Conservation (phyloP, 1,139 yeast genomes). For the Arxiozyma slooffiae region DNA sequence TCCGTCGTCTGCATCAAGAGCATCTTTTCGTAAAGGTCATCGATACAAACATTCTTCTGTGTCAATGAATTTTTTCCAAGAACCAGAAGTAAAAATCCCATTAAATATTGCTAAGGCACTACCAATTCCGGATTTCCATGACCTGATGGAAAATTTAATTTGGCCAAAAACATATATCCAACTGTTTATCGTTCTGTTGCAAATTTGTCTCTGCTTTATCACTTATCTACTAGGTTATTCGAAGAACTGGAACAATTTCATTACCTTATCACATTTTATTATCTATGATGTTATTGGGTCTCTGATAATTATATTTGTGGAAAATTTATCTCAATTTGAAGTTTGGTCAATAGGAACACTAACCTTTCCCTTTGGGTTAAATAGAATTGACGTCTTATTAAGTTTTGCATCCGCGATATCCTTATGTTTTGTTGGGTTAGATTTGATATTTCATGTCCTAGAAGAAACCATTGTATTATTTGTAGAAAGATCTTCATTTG, state of each 20-base stretch:
- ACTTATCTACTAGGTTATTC: slow-evolving; percentile 55
- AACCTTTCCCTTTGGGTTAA: slow-evolving; percentile 84
- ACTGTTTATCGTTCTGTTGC: slow-evolving; percentile 35
- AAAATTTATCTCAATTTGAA: slow-evolving; percentile 76
- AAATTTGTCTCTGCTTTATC: slow-evolving; percentile 23
- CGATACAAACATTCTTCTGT: slow-evolving; percentile 95
- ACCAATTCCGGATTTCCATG: slow-evolving; percentile 67
- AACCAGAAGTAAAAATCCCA: slow-evolving; percentile 69
- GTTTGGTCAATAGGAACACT: slow-evolving; percentile 84
- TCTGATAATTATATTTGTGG: slow-evolving; percentile 58
- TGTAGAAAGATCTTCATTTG: slow-evolving; percentile 29
- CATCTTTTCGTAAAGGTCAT: slow-evolving; percentile 88
- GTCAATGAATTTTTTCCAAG: slow-evolving; percentile 90
- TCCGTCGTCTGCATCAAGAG: slow-evolving; percentile 53
- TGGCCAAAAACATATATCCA: slow-evolving; percentile 64
- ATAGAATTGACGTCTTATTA: slow-evolving; percentile 74
- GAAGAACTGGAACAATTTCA: slow-evolving; percentile 50
- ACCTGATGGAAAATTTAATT: slow-evolving; percentile 46
- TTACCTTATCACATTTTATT: slow-evolving; percentile 77
- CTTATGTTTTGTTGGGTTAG: slow-evolving; percentile 82
- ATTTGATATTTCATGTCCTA: slow-evolving; percentile 69
- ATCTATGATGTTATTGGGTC: slow-evolving; percentile 84
- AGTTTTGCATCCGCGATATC: slow-evolving; percentile 84
- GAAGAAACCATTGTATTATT: slow-evolving; percentile 58
- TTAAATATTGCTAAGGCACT: slow-evolving; percentile 65